These are phyloP conservation scores for Plantago ovata DNA, from an alignment of 257 asterid genomes.

Conservation along the genomic window DNA sequence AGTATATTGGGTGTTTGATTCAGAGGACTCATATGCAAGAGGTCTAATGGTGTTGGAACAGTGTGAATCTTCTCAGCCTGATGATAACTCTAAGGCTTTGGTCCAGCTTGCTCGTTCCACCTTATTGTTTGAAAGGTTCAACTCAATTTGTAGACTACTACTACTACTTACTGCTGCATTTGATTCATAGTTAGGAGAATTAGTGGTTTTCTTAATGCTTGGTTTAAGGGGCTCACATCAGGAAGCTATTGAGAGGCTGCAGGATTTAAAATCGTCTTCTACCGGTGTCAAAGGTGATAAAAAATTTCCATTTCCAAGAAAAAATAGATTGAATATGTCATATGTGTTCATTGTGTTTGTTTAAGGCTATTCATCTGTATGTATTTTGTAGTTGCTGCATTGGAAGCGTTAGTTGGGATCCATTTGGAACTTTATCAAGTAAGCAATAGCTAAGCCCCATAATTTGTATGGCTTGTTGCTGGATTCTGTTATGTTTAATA, in stretches of 20 bases:
- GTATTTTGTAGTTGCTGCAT: constrained; percentile 75
- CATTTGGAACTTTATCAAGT: constrained; percentile 58
- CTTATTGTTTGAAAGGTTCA: constrained; percentile 69
- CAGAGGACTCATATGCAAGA: constrained; percentile 75
- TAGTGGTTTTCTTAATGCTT: constrained; percentile 1
- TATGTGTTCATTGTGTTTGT: background rate
- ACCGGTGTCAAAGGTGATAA: constrained; percentile 63
- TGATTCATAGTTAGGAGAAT: background rate
- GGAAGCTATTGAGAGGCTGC: constrained; percentile 75
- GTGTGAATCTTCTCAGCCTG: constrained; percentile 69
- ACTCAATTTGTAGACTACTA: too few relatives aligned
- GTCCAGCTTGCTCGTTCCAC: constrained; percentile 81
- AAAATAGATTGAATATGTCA: background rate
- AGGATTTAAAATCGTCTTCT: constrained; percentile 48
- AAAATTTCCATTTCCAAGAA: background rate
- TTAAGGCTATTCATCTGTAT: too few relatives aligned
- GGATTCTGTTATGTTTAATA: background rate
- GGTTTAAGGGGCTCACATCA: constrained; percentile 52
- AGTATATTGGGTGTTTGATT: constrained; percentile 5
- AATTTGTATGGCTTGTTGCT: constrained; percentile 2
- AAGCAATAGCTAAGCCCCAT: constrained; percentile 18
- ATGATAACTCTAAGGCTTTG: constrained; percentile 70
- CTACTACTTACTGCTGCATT: too few relatives aligned
- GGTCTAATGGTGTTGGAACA: constrained; percentile 78
- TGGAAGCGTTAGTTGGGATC: constrained; percentile 85